Conservation (phyloP, 2,329 filamentous ascomycete genomes). For the Aspergillus eucalypticola region DNA sequence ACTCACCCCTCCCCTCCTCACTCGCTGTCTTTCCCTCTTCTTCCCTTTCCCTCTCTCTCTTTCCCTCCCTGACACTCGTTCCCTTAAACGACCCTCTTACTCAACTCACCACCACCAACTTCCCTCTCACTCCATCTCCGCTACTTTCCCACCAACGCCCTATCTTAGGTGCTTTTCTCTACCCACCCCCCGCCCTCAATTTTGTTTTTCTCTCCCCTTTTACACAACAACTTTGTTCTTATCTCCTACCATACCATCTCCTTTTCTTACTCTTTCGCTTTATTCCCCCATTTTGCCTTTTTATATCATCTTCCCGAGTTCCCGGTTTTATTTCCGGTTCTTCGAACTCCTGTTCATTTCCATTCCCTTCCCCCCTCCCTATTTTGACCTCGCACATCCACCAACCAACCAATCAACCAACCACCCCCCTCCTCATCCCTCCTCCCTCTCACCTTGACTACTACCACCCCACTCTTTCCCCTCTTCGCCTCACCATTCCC, state of each 20-base stretch:
- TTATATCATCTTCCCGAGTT: background rate
- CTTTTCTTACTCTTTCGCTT: background rate
- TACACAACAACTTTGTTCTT: background rate
- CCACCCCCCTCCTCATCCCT: background rate
- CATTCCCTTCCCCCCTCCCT: background rate
- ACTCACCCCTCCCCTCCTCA: slow-evolving; percentile 4
- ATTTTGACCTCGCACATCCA: slow-evolving; percentile 3
- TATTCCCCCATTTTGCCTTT: slow-evolving; percentile 3
- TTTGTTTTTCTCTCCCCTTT: background rate
- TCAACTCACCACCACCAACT: slow-evolving; percentile 1
- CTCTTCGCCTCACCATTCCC: background rate
- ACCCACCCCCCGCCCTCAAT: background rate
- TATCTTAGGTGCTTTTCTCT: slow-evolving; percentile 1
- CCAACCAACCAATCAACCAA: background rate
- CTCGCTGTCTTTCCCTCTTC: slow-evolving; percentile 6
- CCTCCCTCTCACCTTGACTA: background rate
- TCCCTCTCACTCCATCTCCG: background rate
- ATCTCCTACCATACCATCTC: background rate
- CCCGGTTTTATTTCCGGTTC: slow-evolving; percentile 2
- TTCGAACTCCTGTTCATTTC: background rate
- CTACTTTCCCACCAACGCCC: slow-evolving; percentile 3
- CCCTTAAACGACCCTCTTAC: slow-evolving; percentile 1
- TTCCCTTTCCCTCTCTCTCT: slow-evolving; percentile 3
- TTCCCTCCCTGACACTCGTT: slow-evolving; percentile 6
- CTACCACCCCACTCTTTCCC: slow-evolving; percentile 1